phyloP scores from a whole-genome alignment of 352 stramenopile species.

The Phytophthora chlamydospora region DNA sequence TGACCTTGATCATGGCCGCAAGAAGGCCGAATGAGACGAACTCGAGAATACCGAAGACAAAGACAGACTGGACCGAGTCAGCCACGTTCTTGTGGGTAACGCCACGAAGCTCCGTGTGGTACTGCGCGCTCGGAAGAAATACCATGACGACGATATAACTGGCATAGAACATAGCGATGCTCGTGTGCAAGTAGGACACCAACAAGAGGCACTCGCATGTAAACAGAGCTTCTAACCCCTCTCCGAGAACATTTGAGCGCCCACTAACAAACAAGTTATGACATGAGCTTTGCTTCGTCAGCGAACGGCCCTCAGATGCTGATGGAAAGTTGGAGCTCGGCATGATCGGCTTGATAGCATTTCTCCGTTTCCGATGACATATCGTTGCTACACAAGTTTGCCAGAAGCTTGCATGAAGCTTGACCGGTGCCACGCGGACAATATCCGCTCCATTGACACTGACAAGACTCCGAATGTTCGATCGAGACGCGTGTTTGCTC shows the following conservation, averaged over 20 bases:
- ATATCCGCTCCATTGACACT: not conserved
- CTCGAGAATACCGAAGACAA: slow-evolving; percentile 31
- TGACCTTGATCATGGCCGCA: slow-evolving; percentile 9
- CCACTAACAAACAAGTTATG: slow-evolving; percentile 7
- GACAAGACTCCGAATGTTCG: not conserved
- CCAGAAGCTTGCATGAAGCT: not conserved
- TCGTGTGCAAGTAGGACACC: slow-evolving; percentile 35
- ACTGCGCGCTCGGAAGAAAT: slow-evolving; percentile 31
- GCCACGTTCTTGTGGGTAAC: slow-evolving; percentile 16
- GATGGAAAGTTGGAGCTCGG: not conserved
- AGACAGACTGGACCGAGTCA: slow-evolving; percentile 23
- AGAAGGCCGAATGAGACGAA: slow-evolving; percentile 30
- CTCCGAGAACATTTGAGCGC: slow-evolving; percentile 17
- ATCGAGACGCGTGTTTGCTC: not conserved
- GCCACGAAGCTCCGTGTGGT: slow-evolving; percentile 35
- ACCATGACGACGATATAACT: slow-evolving; percentile 26
- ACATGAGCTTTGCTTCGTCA: not conserved
- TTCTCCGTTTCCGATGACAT: not conserved
- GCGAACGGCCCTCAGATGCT: not conserved
- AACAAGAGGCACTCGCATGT: slow-evolving; percentile 39
- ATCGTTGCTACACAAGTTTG: not conserved
- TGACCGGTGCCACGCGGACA: not conserved
- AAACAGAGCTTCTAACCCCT: slow-evolving; percentile 30
- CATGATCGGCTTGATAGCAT: not conserved
- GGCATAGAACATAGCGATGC: slow-evolving; percentile 34